Evolutionary conservation across 306 rosid species (phyloP).

Genomic region (Glycine soja): DNA sequence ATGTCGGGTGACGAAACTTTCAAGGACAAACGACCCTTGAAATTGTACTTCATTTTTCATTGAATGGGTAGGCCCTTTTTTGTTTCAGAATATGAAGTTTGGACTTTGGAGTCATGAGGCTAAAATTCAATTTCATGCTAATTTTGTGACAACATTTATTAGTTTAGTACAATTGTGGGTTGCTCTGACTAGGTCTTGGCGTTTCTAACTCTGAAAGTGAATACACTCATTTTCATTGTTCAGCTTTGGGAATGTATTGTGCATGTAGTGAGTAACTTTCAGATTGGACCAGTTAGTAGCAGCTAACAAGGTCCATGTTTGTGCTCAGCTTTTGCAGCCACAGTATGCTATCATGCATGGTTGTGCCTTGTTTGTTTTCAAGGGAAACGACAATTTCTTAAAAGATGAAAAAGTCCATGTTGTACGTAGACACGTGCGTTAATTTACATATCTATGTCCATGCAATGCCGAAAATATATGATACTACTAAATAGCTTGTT

Average conservation of each 20-base stretch:
- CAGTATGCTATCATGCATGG: neutral
- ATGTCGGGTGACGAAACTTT: constrained; percentile 21
- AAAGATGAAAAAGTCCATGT: constrained; percentile 3
- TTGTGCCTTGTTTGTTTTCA: constrained; percentile 19
- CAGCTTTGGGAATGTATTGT: constrained; percentile 2
- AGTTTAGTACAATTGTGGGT: neutral
- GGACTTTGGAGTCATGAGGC: too few species aligned
- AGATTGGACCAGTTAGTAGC: neutral
- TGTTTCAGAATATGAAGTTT: too few species aligned
- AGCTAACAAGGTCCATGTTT: neutral
- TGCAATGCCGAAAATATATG: neutral
- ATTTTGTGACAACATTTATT: neutral
- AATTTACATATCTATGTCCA: neutral
- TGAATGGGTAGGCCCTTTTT: neutral
- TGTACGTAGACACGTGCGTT: constrained; percentile 16
- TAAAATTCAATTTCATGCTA: neutral
- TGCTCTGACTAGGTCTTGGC: neutral
- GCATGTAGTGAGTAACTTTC: too few species aligned
- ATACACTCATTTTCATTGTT: neutral
- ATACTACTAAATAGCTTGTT: too few species aligned
- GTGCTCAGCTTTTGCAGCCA: neutral
- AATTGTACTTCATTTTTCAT: neutral
- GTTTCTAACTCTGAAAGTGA: neutral
- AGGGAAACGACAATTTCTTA: neutral
- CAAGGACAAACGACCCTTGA: neutral